phyloP scores from a whole-genome alignment of 2,329 filamentous ascomycete species.

The Colletotrichum cereale region DNA sequence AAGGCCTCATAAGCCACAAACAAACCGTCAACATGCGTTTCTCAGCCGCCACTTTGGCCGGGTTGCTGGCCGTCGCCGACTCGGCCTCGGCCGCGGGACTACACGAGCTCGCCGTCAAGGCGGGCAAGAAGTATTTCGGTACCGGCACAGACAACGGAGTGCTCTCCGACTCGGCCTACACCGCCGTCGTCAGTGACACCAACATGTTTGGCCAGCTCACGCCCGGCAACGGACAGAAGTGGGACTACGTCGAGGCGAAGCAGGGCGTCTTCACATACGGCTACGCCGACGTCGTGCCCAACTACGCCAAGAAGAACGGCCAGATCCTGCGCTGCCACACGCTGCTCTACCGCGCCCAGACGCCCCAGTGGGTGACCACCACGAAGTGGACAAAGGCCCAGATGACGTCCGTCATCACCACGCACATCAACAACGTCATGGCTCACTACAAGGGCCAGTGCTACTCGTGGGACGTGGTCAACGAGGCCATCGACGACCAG shows the following conservation, averaged over 20 bases:
- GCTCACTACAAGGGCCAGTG: slow-evolving; percentile 59
- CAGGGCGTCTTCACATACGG: slow-evolving; percentile 69
- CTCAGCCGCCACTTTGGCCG: slow-evolving; percentile 3
- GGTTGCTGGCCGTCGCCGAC: slow-evolving; percentile 12
- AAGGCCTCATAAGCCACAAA: not conserved
- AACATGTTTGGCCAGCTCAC: slow-evolving; percentile 76
- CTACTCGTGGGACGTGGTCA: slow-evolving; percentile 65
- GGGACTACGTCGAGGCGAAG: slow-evolving; percentile 70
- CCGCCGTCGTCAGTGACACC: slow-evolving; percentile 59
- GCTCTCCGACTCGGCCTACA: slow-evolving; percentile 66
- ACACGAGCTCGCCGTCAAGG: slow-evolving; percentile 44
- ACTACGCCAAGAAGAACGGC: slow-evolving; percentile 38
- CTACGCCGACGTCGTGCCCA: slow-evolving; percentile 65
- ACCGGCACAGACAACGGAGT: slow-evolving; percentile 72
- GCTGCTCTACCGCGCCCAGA: slow-evolving; percentile 51
- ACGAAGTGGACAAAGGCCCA: slow-evolving; percentile 52
- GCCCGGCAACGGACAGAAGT: slow-evolving; percentile 73
- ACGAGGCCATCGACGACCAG: slow-evolving; percentile 62
- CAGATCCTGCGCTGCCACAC: slow-evolving; percentile 64
- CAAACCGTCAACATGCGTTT: slow-evolving; percentile 6
- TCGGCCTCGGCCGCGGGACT: slow-evolving; percentile 48
- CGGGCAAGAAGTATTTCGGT: slow-evolving; percentile 67
- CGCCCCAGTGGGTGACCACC: slow-evolving; percentile 58
- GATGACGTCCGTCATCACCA: slow-evolving; percentile 50
- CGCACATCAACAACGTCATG: slow-evolving; percentile 55